Evolutionary conservation across 1,139 yeast species (phyloP), one percentile per base, ranked within the genome.

Genomic region (Suhomyces guaymorum): DNA sequence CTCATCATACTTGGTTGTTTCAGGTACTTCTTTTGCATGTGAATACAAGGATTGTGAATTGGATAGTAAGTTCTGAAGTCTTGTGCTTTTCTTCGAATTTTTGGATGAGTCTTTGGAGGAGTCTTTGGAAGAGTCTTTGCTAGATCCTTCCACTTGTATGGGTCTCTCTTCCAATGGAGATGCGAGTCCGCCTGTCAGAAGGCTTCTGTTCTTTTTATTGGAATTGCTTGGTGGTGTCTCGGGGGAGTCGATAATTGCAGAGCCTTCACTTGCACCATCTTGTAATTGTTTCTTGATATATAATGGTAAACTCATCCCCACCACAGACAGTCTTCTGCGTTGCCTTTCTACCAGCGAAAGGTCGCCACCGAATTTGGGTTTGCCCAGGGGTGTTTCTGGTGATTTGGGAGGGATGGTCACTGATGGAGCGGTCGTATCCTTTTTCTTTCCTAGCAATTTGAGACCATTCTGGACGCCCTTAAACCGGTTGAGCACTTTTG

Each of bases 31-130:
- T 35, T 47, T 56, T 6, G 54, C 36, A 39, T 55, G 59, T 9
- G 62, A 58, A 38, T 69, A 66, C 9, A 70, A 47, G 0, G 69
- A 65, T 33, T 65, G 66, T 0, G 74, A 68, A 40, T 64, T 68
- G 10, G 64, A 54, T 3, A 68, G 46, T 5, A 69, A 42, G 38
- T 66, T 68, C 30, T 63, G 60, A 20, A 69, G 39, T 31, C 75
- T 40, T 4, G 69, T 33, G 16, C 26, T 24, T 30, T 38, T 21
- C 27, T 28, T 18, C 10, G 35, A 5, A 65, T 38, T 47, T 66
- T 11, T n/a, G 7, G 2, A 18, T 15, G 20, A n/a, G 7, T 4
- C 10, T 7, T 25, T 25, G 9, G 27, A 15, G 7, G 18, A 24
- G 12, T 16, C 28, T 10, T 26, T 26, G n/a, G 28, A 2, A 12